Percentiles rank a stretch among this genome's conserved stretches.
Conservation (phyloP, 2,329 filamentous ascomycete species). For the Talaromyces verruculosus region DNA sequence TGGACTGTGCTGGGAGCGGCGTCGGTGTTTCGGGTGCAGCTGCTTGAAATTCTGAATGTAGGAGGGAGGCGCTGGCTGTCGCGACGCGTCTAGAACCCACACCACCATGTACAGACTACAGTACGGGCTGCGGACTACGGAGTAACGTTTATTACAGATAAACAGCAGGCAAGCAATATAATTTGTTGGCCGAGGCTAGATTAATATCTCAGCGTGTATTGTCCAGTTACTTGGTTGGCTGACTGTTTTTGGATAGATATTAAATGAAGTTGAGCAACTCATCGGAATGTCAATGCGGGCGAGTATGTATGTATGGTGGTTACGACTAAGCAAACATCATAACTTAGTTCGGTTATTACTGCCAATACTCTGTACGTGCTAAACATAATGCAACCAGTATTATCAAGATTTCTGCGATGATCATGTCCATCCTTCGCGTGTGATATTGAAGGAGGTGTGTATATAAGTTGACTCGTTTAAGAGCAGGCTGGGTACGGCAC, state of each 20-base stretch:
- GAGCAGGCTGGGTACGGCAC: background rate
- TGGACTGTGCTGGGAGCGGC: background rate
- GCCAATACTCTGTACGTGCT: background rate
- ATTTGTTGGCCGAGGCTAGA: background rate
- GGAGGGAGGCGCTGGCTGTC: background rate
- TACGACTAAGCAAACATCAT: background rate
- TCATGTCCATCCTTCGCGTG: background rate
- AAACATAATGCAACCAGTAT: background rate
- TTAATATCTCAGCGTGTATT: background rate
- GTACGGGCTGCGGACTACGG: background rate
- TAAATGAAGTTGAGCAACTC: background rate
- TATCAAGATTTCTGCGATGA: background rate
- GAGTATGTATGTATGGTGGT: background rate
- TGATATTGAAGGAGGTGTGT: background rate
- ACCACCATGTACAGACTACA: background rate
- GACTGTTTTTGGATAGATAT: background rate
- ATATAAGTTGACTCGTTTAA: background rate
- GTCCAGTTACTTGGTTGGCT: background rate
- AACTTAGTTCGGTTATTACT: background rate
- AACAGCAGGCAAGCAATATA: background rate
- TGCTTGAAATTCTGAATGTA: background rate
- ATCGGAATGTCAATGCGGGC: constrained; percentile 10
- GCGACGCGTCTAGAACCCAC: constrained; percentile 7
- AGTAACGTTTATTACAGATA: background rate
- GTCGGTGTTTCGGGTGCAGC: background rate